Evolutionary conservation across 345 rosid species (phyloP).

Genomic region (Ailanthus altissimus): DNA sequence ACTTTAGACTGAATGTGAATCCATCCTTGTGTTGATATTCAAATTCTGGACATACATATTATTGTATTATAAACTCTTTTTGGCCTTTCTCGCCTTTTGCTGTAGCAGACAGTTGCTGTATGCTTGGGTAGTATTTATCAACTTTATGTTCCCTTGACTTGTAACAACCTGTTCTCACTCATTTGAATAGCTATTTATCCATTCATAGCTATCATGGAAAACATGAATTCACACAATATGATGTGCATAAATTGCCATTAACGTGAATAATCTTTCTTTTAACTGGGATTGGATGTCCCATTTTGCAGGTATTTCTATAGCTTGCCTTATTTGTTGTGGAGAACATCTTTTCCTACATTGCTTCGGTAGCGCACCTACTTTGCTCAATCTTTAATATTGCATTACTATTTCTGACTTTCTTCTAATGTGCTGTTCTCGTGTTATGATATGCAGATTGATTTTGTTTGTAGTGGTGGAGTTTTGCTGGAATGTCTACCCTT

Average conservation of each 20-base stretch:
- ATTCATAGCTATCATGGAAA: neutral
- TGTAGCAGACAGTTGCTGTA: neutral
- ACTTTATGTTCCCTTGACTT: neutral
- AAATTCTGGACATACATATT: neutral
- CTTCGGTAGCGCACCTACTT: conserved; percentile 52
- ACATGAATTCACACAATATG: neutral
- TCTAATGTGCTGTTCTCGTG: neutral
- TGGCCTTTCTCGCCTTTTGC: neutral
- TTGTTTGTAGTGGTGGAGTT: conserved; percentile 68
- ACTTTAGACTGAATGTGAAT: neutral
- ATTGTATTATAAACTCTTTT: neutral
- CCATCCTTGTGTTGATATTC: neutral
- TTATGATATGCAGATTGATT: conserved; percentile 46
- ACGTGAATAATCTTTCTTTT: neutral
- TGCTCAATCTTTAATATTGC: neutral
- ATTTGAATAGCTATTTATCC: neutral
- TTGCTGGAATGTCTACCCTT: conserved; percentile 96
- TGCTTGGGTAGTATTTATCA: neutral
- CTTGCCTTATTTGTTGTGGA: conserved; percentile 85
- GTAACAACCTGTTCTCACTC: neutral
- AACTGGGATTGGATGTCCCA: conserved; percentile 10
- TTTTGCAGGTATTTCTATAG: conserved; percentile 80
- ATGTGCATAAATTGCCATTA: neutral
- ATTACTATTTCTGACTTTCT: neutral
- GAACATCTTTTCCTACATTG: conserved; percentile 60